These are phyloP conservation scores for Fusarium miscanthi DNA, from an alignment of 2,329 filamentous ascomycete species.

Conservation along the genomic window DNA sequence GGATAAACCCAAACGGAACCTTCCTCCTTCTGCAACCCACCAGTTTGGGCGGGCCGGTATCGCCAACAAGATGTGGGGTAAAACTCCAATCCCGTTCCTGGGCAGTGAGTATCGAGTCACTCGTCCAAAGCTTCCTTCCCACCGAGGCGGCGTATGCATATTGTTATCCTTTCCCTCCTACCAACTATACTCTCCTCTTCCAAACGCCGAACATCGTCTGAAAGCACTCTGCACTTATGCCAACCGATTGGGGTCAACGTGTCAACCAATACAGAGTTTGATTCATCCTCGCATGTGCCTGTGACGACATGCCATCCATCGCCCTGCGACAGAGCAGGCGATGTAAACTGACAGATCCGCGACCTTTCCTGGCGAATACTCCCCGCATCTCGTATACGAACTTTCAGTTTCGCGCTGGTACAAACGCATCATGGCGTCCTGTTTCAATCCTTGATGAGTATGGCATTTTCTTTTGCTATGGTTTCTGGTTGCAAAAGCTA, in stretches of 20 bases:
- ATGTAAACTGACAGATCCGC: constrained; percentile 49
- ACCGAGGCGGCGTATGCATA: constrained; percentile 40
- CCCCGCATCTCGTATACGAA: constrained; percentile 14
- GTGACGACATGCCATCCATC: constrained; percentile 57
- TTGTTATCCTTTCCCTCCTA: not conserved
- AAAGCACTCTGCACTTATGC: not conserved
- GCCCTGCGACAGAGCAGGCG: constrained; percentile 59
- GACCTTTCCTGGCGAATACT: constrained; percentile 26
- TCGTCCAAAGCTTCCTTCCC: constrained; percentile 33
- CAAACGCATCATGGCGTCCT: constrained; percentile 66
- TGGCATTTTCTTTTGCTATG: constrained; percentile 39
- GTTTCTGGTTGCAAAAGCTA: constrained; percentile 22
- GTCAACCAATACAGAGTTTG: not conserved
- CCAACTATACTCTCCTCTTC: not conserved
- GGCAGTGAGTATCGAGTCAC: constrained; percentile 32
- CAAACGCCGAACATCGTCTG: not conserved
- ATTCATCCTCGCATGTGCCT: constrained; percentile 49
- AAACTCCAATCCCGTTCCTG: constrained; percentile 25
- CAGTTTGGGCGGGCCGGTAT: constrained; percentile 43
- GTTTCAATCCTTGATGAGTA: constrained; percentile 74
- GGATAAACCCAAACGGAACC: constrained; percentile 7
- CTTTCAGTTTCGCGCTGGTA: constrained; percentile 36
- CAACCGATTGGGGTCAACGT: constrained; percentile 10
- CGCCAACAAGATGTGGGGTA: constrained; percentile 45
- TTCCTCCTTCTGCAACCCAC: constrained; percentile 23